Evolutionary conservation across 2,329 filamentous ascomycete species (phyloP), one percentile per base, ranked within the genome.

Genomic region (Pseudogymnoascus sp.): DNA sequence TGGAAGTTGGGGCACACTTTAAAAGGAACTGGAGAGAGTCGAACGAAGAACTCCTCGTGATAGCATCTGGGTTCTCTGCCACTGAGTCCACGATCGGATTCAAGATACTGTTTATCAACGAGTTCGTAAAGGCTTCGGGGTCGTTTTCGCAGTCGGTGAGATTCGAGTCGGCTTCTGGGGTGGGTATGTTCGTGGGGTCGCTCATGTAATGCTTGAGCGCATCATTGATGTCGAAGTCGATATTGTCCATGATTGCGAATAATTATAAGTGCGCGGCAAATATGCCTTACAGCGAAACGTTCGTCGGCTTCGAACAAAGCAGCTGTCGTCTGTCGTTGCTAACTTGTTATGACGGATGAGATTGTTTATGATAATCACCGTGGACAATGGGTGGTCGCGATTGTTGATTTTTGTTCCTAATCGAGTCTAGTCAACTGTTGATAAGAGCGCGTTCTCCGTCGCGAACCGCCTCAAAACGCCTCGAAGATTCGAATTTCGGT

Each of bases 191-290:
- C 53, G 86, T 81, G 7, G 94, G 93, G 75, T 97, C 93, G 77
- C 91, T 95, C 84, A 97, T 90, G 78, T 97, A 99, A 75, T 91
- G 85, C 81, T 96, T 97, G 76, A 97, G 88, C 68, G 92, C 91
- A 79, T 96, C 89, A 75, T 97, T 96, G 77, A 99, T 91, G 76
- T 97, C 91, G 78, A 99, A 99, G 72, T 88, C 84, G 74, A 92
- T 84, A 79, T 89, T 89, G 72, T 81, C 88, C 86, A 88, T 88
- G 74, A 67, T 75, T 70, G 72, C 68, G 69, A 67, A 37, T 35
- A 35, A 64, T 68, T 25, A 4, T 12, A 60, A 40, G 59, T 42
- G 47, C 14, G 59, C 18, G 59, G 59, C 59, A 42, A 42, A 42
- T 7, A 40, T 60, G 59, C 59, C 59, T 60, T 28, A 60, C 35